Evolutionary conservation across 345 rosid species (phyloP).

Genomic region (Corchorus capsularis): DNA sequence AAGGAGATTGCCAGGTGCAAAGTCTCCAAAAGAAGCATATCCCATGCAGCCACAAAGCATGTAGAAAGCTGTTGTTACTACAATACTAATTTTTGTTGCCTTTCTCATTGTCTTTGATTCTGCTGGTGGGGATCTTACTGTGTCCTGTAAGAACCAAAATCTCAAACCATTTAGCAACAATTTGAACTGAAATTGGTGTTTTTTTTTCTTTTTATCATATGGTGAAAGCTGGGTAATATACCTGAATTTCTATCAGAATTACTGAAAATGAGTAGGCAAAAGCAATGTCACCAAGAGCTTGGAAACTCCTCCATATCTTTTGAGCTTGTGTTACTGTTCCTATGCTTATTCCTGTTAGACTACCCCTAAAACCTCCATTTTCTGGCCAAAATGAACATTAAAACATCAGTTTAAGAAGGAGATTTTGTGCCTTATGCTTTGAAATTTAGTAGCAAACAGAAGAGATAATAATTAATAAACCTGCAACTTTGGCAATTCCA

Average conservation of each 20-base stretch:
- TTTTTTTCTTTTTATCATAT: neutral
- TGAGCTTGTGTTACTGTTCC: slow-evolving; percentile 65
- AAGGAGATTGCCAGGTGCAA: slow-evolving; percentile 58
- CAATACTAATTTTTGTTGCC: slow-evolving; percentile 42
- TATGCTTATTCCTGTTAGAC: slow-evolving; percentile 71
- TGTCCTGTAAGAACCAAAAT: slow-evolving; percentile 29
- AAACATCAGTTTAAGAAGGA: neutral
- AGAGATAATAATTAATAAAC: slow-evolving; percentile 10
- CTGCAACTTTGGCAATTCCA: slow-evolving; percentile 47
- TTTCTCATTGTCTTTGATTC: slow-evolving; percentile 48
- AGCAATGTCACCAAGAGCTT: slow-evolving; percentile 85
- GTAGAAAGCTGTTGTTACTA: slow-evolving; percentile 45
- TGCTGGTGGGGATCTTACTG: slow-evolving; percentile 47
- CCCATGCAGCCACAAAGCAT: slow-evolving; percentile 65
- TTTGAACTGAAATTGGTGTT: neutral
- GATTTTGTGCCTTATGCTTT: neutral
- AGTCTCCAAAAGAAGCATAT: slow-evolving; percentile 61
- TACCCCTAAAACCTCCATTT: slow-evolving; percentile 58
- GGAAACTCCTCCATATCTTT: slow-evolving; percentile 74
- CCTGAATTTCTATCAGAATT: slow-evolving; percentile 87
- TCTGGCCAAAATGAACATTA: slow-evolving; percentile 30
- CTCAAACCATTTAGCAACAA: neutral
- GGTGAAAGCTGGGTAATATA: slow-evolving; percentile 6
- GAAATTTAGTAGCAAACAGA: neutral
- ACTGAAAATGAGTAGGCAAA: slow-evolving; percentile 81